phyloP scores from a whole-genome alignment of 2,329 filamentous ascomycete species.

The Exophiala xenobiotica region DNA sequence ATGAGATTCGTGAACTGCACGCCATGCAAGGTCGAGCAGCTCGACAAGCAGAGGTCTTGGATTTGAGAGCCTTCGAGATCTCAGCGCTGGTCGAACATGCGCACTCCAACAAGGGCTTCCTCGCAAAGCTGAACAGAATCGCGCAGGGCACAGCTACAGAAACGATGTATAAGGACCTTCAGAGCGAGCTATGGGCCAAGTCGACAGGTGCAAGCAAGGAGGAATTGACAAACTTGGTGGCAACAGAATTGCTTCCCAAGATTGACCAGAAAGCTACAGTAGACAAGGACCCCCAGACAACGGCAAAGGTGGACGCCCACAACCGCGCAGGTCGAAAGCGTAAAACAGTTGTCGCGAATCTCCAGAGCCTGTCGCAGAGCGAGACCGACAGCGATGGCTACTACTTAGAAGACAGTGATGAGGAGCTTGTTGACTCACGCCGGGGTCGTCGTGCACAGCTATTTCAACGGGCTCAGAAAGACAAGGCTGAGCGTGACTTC shows the following conservation, averaged over 20 bases:
- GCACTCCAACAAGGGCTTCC: neutral
- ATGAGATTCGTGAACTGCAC: neutral
- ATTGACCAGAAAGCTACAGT: too few relatives aligned
- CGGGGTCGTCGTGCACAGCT: too few relatives aligned
- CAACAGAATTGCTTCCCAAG: too few relatives aligned
- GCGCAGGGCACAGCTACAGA: conserved; percentile 1
- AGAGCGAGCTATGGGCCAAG: neutral
- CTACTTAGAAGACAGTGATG: too few relatives aligned
- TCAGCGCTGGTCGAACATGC: neutral
- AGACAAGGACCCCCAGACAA: too few relatives aligned
- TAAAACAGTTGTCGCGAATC: too few relatives aligned
- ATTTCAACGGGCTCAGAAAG: neutral
- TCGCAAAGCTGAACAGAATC: neutral
- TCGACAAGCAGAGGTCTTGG: conserved; percentile 4
- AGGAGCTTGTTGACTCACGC: too few relatives aligned
- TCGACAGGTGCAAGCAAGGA: neutral
- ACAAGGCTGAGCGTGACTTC: too few relatives aligned
- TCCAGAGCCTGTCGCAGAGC: too few relatives aligned
- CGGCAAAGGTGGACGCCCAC: too few relatives aligned
- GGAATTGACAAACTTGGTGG: neutral
- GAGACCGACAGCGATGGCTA: too few relatives aligned
- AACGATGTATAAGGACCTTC: conserved; percentile 4
- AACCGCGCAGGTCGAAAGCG: too few relatives aligned
- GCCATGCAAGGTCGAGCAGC: neutral
- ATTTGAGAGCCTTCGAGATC: neutral